Base-by-base conservation (phyloP, 1,284 basidiomycete species). In the Boletus smithii region DNA sequence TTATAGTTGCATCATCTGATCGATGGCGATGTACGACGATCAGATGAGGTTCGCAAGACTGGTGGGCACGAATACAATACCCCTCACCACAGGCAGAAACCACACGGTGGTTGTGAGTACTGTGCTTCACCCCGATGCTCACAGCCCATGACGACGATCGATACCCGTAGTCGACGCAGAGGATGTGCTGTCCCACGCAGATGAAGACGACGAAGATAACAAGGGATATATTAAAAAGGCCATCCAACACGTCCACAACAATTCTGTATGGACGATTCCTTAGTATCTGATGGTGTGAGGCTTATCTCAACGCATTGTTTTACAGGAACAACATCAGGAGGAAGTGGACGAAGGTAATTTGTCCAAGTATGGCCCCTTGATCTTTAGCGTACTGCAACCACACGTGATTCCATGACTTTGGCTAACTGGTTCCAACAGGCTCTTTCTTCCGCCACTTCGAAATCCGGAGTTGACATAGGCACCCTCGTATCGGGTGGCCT, bases 61-160 rank as follows among this genome's bases (percentile, higher is more conserved):
- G 83, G 83, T 13, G 83, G 84, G 3, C 69, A 75, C 2, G 76
- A 84, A 57, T 79, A 74, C 59, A 85, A 83, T 53, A 63, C 72
- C 17, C 76, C 79, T 22, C 65, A 80, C 49, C 64, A 78, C 33
- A 44, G 55, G 0, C 52, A 59, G 36, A 54, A 50, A 16, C 30
- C 48, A 17, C 63, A 50, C 30, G 63, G 68, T 8, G 50, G 68
- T 10, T 61, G 71, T 76, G 49, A 56, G 69, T 66, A 34, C 2
- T 34, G 5, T 2, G 10, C 30, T 34, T 17, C 18, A 5, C 18
- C 1, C 43, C 13, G 23, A 39, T 20, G 33, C 31, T 31, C 40
- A 8, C 16, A 16, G 2, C 17, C 16, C 30, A 45, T 46, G 29
- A 42, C 31, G 39, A 49, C 23, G 39, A 47, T 47, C 26, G n/a